phyloP scores from a whole-genome alignment of 2,329 filamentous ascomycete genomes.

The Cadophora sp. region DNA sequence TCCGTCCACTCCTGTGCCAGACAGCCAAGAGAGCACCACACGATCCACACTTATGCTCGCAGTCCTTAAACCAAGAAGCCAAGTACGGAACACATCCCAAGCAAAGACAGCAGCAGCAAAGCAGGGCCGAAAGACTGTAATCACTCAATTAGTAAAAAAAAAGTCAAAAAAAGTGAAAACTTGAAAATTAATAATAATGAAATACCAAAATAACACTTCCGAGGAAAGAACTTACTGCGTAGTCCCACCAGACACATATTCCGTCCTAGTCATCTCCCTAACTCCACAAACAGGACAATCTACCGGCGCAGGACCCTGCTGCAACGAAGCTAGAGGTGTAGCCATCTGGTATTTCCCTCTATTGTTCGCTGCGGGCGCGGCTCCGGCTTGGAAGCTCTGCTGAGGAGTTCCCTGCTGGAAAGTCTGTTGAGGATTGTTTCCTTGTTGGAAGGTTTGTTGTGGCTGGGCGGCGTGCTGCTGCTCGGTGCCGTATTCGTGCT shows the following conservation, averaged over 20 bases:
- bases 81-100: slow-evolving; percentile 52
- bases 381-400: slow-evolving; percentile 12
- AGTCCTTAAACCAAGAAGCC: slow-evolving; percentile 51
- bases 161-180: too few species aligned
- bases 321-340: slow-evolving; percentile 29
- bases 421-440: slow-evolving; percentile 4
- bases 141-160: neutral
- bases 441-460: neutral
- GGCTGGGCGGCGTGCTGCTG: neutral
- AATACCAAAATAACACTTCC: neutral
- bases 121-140: slow-evolving; percentile 33
- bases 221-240: slow-evolving; percentile 31
- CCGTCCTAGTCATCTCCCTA: slow-evolving; percentile 33
- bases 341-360: slow-evolving; percentile 27
- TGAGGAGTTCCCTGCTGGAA: slow-evolving; percentile 14
- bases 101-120: slow-evolving; percentile 39
- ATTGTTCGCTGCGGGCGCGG: neutral
- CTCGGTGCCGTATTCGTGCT: slow-evolving; percentile 19
- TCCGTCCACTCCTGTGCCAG: slow-evolving; percentile 51
- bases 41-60: slow-evolving; percentile 52
- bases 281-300: slow-evolving; percentile 38
- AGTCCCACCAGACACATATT: slow-evolving; percentile 33
- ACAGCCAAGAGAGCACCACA: slow-evolving; percentile 51
- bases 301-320: slow-evolving; percentile 29
- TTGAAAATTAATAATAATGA: too few species aligned